phyloP scores from a whole-genome alignment of 2,329 filamentous ascomycete genomes.

The Fusarium nisikadoi region DNA sequence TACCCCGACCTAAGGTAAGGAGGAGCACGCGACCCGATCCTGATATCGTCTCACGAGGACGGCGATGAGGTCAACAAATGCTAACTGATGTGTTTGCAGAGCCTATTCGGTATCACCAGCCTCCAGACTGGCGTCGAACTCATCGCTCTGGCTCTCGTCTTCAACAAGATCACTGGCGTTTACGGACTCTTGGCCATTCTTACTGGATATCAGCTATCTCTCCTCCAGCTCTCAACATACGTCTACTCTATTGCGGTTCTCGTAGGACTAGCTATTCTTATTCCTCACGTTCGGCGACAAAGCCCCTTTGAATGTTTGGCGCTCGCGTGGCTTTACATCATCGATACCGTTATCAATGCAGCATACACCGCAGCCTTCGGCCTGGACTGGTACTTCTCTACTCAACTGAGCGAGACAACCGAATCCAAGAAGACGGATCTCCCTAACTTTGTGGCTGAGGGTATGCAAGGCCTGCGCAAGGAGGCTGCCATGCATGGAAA shows the following conservation, averaged over 20 bases:
- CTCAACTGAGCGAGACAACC: constrained; percentile 59
- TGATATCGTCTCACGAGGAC: constrained; percentile 1
- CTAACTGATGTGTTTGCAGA: constrained; percentile 60
- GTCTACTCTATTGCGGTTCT: constrained; percentile 84
- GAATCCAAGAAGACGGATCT: constrained; percentile 39
- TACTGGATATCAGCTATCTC: constrained; percentile 85
- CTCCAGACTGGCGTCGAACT: constrained; percentile 88
- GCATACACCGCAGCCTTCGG: constrained; percentile 86
- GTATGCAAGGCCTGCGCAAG: constrained; percentile 48
- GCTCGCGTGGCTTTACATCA: constrained; percentile 84
- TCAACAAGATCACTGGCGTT: constrained; percentile 92
- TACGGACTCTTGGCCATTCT: constrained; percentile 91
- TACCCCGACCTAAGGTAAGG: constrained; percentile 55
- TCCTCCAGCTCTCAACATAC: constrained; percentile 90
- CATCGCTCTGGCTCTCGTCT: constrained; percentile 82
- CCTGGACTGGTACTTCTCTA: constrained; percentile 83
- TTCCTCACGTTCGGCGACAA: constrained; percentile 82
- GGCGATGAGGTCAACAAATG: constrained; percentile 1
- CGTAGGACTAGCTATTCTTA: constrained; percentile 72
- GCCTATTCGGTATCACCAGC: constrained; percentile 85
- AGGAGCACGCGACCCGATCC: constrained; percentile 17
- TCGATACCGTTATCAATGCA: constrained; percentile 85
- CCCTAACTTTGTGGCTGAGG: constrained; percentile 47
- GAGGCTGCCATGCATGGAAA: constrained; percentile 50
- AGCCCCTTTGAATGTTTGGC: constrained; percentile 82